A percentile compares a stretch with the other conserved stretches of the same genome.
phyloP scores from a whole-genome alignment of 2,329 filamentous ascomycete genomes.

The Onygenales sp. region DNA sequence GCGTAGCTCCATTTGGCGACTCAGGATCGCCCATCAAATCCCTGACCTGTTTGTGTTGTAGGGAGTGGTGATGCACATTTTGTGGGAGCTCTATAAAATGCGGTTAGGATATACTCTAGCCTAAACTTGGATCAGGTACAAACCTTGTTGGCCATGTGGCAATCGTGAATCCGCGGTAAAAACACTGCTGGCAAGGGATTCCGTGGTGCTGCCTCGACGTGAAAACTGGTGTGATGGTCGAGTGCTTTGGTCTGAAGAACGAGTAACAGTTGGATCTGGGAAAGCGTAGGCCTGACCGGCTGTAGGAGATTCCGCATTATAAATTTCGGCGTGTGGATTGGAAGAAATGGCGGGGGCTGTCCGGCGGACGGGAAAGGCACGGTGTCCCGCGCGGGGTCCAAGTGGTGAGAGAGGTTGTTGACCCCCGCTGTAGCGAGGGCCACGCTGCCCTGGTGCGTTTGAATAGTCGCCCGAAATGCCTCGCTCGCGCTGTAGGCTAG shows the following conservation, averaged over 20 bases:
- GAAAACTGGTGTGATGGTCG: slow-evolving; percentile 27
- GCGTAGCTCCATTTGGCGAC: slow-evolving; percentile 30
- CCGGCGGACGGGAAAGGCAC: slow-evolving; percentile 34
- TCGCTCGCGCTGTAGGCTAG: slow-evolving; percentile 17
- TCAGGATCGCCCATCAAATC: slow-evolving; percentile 39
- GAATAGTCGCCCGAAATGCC: slow-evolving; percentile 26
- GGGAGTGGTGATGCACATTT: slow-evolving; percentile 37
- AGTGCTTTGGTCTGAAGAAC: slow-evolving; percentile 16
- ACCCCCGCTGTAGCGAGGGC: slow-evolving; percentile 30
- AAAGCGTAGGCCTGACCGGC: slow-evolving; percentile 43
- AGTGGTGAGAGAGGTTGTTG: slow-evolving; percentile 32
- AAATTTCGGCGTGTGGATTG: slow-evolving; percentile 41
- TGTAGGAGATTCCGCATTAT: slow-evolving; percentile 41
- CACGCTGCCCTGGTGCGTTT: slow-evolving; percentile 26
- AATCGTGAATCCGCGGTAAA: slow-evolving; percentile 40
- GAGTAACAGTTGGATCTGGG: slow-evolving; percentile 37
- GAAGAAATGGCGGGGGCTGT: slow-evolving; percentile 41
- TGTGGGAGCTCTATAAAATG: slow-evolving; percentile 33
- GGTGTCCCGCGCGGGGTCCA: slow-evolving; percentile 29
- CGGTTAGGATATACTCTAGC: slow-evolving; percentile 4
- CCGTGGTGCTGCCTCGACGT: slow-evolving; percentile 37
- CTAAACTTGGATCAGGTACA: slow-evolving; percentile 8
- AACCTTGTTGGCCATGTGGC: slow-evolving; percentile 40
- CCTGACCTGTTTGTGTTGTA: slow-evolving; percentile 40
- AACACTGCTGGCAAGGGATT: slow-evolving; percentile 38